phyloP scores from a whole-genome alignment of 2,329 filamentous ascomycete species.

The Trichoderma sp. region DNA sequence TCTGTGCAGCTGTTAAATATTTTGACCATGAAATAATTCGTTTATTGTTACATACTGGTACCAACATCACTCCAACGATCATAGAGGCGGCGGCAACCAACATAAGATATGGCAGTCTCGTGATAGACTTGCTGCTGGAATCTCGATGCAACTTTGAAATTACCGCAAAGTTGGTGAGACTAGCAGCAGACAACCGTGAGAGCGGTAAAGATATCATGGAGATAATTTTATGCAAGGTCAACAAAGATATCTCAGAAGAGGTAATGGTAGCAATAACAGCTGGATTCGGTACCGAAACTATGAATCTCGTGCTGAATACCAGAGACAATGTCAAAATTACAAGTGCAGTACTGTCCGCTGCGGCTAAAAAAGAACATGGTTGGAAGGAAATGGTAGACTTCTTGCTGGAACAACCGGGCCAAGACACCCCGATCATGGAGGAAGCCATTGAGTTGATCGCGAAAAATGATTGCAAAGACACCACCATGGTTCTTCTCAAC shows the following conservation, averaged over 20 bases:
- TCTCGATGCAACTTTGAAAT: not conserved
- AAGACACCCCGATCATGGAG: not conserved
- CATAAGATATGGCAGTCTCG: not conserved
- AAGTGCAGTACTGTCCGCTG: not conserved
- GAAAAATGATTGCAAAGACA: fast-evolving
- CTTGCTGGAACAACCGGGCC: not conserved
- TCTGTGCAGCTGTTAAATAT: not conserved
- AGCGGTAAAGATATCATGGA: not conserved
- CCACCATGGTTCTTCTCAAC: not conserved
- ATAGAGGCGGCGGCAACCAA: not conserved
- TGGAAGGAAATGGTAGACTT: not conserved
- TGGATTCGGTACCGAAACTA: not conserved
- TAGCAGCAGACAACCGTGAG: not conserved
- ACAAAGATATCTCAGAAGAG: not conserved
- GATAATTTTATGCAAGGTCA: not conserved
- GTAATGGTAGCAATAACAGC: not conserved
- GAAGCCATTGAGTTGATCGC: not conserved
- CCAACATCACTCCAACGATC: not conserved
- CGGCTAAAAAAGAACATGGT: not conserved
- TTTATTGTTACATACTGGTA: not conserved
- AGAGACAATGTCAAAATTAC: not conserved
- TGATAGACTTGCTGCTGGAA: not conserved
- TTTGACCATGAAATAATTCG: not conserved
- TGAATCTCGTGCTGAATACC: not conserved
- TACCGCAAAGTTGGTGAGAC: not conserved